Conservation (phyloP, 768 basidiomycete genomes). For the Boletellus ananas region DNA sequence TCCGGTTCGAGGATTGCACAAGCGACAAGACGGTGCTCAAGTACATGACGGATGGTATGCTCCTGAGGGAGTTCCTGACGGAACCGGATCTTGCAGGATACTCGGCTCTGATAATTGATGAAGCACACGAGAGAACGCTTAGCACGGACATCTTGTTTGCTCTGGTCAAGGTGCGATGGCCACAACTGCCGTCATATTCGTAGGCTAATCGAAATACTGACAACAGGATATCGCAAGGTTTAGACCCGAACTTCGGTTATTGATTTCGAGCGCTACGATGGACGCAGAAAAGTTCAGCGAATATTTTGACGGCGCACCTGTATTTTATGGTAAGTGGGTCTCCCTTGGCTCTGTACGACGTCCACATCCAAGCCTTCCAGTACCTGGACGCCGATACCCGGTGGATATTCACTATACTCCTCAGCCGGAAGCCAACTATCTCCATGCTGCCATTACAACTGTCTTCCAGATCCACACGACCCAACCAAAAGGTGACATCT, state of each 20-base stretch:
- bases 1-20: conserved; percentile 99
- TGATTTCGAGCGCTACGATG: conserved; percentile 96
- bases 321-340: conserved; percentile 73
- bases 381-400: conserved; percentile 95
- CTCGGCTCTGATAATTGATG: conserved; percentile 94
- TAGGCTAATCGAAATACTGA: conserved; percentile 20
- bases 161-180: conserved; percentile 84
- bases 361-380: conserved; percentile 37
- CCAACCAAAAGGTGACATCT: conserved; percentile 94
- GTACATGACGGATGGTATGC: conserved; percentile 99
- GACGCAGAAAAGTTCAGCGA: conserved; percentile 98
- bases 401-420: conserved; percentile 99
- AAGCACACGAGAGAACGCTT: conserved; percentile 96
- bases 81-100: conserved; percentile 97
- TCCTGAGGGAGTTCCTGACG: conserved; percentile 93
- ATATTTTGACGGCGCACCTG: conserved; percentile 95
- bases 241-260: conserved; percentile 85
- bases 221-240: conserved; percentile 91
- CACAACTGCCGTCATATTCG: conserved; percentile 1
- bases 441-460: conserved; percentile 97
- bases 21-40: conserved; percentile 98
- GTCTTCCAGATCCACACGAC: conserved; percentile 99
- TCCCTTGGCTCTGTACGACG: neutral
- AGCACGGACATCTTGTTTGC: conserved; percentile 99
- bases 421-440: conserved; percentile 98